A percentile compares a stretch with the other conserved stretches of the same genome.
phyloP scores from a whole-genome alignment of 495 filamentous ascomycete genomes.

The Mytilinidion resinicola region DNA sequence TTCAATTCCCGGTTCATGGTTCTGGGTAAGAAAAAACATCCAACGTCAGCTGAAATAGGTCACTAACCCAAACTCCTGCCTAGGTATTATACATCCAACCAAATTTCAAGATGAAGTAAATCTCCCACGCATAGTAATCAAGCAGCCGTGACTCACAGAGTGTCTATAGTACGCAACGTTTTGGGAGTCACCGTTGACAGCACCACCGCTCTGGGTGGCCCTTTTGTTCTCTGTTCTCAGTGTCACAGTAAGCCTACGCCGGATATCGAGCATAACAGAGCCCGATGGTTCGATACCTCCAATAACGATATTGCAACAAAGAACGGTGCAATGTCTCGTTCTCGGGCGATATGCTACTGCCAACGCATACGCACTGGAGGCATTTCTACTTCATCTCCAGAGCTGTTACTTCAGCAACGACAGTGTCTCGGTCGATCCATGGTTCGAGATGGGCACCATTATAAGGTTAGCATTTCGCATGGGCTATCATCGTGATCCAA shows the following conservation, averaged over 20 bases:
- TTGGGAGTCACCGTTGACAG: background rate
- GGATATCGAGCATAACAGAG: background rate
- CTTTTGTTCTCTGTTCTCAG: slow-evolving; percentile 5
- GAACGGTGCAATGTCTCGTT: background rate
- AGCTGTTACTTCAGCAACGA: background rate
- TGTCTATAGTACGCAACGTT: background rate
- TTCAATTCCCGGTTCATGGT: background rate
- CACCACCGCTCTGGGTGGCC: slow-evolving; percentile 2
- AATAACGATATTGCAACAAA: background rate
- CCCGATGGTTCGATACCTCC: background rate
- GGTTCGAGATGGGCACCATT: slow-evolving; percentile 6
- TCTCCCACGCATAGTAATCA: too few species aligned
- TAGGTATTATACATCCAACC: too few species aligned
- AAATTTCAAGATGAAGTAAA: too few species aligned
- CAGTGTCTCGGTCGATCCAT: background rate
- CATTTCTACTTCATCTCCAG: background rate
- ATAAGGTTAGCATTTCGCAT: slow-evolving; percentile 46
- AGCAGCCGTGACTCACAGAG: background rate
- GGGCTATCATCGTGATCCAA: slow-evolving; percentile 52
- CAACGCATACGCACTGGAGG: background rate
- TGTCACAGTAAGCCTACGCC: slow-evolving; percentile 1
- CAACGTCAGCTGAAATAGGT: too few species aligned
- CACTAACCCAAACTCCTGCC: too few species aligned
- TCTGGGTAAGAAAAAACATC: too few species aligned
- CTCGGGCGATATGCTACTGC: background rate